Evolutionary conservation across 2,329 filamentous ascomycete genomes (phyloP), one percentile per base, ranked within the genome.

Genomic region (Talaromyces rugulosus): DNA sequence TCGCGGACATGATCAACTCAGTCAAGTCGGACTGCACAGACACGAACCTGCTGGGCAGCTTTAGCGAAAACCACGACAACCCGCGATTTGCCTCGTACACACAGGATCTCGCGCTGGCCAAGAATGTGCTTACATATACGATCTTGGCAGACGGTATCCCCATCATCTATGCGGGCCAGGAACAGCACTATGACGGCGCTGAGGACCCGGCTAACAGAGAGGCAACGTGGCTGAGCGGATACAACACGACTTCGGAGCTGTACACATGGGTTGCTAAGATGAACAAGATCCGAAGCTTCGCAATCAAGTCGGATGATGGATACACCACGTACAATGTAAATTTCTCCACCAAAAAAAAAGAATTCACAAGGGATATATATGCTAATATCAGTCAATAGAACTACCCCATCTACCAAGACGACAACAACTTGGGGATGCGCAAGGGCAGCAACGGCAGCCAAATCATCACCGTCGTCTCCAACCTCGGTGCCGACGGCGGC

Each of bases 91-190:
- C 84, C 16, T 70, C 61, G 68, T 74, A 75, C 62, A 75, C 73
- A 7, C 55, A 62, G 16, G 73, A 75, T 58, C 67, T 67, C 5
- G 69, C 73, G 3, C 78, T 86, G 1, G 82, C 85, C 28, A 85
- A 86, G 73, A 89, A 89, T 67, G 81, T 83, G 2, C 78, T 89
- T 47, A 80, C 85, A 0, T 89, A 85, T 67, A 81, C 83, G 12
- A 81, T 89, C 51, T 78, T 89, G 5, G 67, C 74, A 1, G 74
- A 87, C 59, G 87, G 87, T 3, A 85, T 89, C 58, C 87, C 86
- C 2, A 86, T 89, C 56, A 69, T 89, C 58, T 90, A 89, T 72
- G 82, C 88, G 61, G 87, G 87, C n/a, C 85, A 87, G 62, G 87
- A 89, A 71, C 87, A 89, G 69, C 84, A 83, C 61, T 88, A 82